These are phyloP conservation scores for Garcia nutans DNA, from an alignment of 345 rosid species.

Conservation along the genomic window DNA sequence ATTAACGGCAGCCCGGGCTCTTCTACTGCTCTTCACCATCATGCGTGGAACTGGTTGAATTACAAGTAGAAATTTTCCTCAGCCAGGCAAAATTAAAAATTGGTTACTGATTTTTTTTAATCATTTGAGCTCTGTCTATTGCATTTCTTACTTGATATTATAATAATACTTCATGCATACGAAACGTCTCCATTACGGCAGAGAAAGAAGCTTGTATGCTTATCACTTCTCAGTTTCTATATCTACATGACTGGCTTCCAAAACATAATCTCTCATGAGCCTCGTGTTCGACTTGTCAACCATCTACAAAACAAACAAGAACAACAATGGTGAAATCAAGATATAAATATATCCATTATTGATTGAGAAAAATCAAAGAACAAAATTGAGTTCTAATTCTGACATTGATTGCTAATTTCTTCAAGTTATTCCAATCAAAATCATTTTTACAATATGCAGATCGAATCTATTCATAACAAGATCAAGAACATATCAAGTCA, in stretches of 20 bases:
- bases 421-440: conserved; percentile 82
- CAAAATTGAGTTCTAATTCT: neutral
- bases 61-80: too few species aligned
- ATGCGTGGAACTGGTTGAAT: too few species aligned
- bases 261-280: conserved; percentile 74
- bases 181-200: too few species aligned
- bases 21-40: too few species aligned
- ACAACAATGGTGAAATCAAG: neutral
- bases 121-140: neutral
- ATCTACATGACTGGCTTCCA: conserved; percentile 54
- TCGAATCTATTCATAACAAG: conserved; percentile 48
- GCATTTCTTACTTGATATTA: neutral
- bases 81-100: too few species aligned
- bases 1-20: too few species aligned
- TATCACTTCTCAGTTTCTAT: conserved; percentile 45
- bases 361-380: too few species aligned
- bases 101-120: too few species aligned
- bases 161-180: too few species aligned
- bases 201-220: neutral
- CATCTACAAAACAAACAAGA: conserved; percentile 38
- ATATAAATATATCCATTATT: neutral
- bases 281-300: conserved; percentile 59
- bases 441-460: conserved; percentile 78
- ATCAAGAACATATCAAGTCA: neutral
- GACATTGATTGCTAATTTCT: conserved; percentile 57